A percentile compares a stretch with the other conserved stretches of the same genome.
phyloP scores from a whole-genome alignment of 257 asterid genomes.

The Nicotiana tomentosiformis region DNA sequence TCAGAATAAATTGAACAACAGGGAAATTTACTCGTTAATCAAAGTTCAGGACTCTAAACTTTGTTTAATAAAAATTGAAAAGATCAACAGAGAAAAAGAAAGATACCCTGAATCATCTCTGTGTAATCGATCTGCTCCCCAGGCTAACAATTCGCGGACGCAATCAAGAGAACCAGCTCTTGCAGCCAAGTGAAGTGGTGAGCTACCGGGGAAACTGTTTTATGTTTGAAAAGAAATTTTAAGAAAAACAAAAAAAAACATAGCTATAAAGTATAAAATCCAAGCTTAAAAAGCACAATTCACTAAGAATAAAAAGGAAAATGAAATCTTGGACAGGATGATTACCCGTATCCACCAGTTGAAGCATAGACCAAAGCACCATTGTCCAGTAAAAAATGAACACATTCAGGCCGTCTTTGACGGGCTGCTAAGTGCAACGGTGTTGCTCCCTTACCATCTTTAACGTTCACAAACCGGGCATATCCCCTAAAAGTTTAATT shows the following conservation, averaged over 20 bases:
- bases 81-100: background rate
- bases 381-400: constrained; percentile 60
- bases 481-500: constrained; percentile 54
- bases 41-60: background rate
- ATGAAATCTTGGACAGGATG: background rate
- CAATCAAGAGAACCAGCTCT: constrained; percentile 96
- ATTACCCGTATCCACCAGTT: constrained; percentile 70
- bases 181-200: constrained; percentile 99
- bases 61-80: background rate
- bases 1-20: background rate
- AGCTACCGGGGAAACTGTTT: constrained; percentile 72
- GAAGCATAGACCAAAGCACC: constrained; percentile 91
- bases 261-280: background rate
- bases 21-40: background rate
- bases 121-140: constrained; percentile 89
- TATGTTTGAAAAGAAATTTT: background rate
- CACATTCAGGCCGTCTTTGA: constrained; percentile 68
- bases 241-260: background rate
- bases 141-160: constrained; percentile 77
- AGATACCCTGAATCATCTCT: constrained; percentile 86
- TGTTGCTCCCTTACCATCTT: constrained; percentile 93
- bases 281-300: background rate
- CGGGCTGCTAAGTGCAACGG: constrained; percentile 95
- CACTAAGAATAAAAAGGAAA: background rate
- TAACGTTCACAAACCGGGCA: constrained; percentile 82